Conservation (phyloP, 176 grass and related monocot genomes). For the Rhipidocladum racemiflorum region DNA sequence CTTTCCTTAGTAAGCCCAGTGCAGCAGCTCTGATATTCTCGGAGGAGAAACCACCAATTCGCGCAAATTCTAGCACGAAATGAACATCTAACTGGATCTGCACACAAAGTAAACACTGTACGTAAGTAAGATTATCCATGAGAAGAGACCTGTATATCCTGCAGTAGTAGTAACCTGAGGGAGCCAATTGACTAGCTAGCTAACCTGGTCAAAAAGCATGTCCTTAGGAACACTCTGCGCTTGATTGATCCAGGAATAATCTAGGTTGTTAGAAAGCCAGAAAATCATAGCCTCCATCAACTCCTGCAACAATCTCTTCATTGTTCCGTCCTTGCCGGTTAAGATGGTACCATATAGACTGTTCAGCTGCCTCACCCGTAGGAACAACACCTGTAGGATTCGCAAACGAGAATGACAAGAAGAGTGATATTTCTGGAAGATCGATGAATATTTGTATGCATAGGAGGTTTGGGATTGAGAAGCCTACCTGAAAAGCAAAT, state of each 20-base stretch:
- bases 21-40: constrained; percentile 27
- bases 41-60: constrained; percentile 35
- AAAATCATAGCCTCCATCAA: constrained; percentile 46
- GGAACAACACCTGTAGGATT: constrained; percentile 51
- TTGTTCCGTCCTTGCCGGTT: constrained; percentile 24
- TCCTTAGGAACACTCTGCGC: neutral
- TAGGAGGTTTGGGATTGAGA: neutral
- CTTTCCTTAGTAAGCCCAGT: constrained; percentile 15
- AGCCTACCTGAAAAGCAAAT: constrained; percentile 41
- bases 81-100: constrained; percentile 55
- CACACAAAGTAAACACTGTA: neutral
- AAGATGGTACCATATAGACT: constrained; percentile 38
- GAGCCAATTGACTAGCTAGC: neutral
- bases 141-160: neutral
- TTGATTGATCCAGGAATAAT: constrained; percentile 33
- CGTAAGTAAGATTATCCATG: neutral
- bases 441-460: no score
- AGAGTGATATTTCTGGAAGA: no score
- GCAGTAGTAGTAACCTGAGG: neutral
- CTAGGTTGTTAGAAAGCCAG: constrained; percentile 43
- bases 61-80: constrained; percentile 54
- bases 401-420: no score
- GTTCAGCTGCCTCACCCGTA: constrained; percentile 34
- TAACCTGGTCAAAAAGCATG: constrained; percentile 35
- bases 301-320: constrained; percentile 34